Evolutionary conservation across 208 protist genomes (phyloP).

Genomic region (Trypanosoma platydactyli): DNA sequence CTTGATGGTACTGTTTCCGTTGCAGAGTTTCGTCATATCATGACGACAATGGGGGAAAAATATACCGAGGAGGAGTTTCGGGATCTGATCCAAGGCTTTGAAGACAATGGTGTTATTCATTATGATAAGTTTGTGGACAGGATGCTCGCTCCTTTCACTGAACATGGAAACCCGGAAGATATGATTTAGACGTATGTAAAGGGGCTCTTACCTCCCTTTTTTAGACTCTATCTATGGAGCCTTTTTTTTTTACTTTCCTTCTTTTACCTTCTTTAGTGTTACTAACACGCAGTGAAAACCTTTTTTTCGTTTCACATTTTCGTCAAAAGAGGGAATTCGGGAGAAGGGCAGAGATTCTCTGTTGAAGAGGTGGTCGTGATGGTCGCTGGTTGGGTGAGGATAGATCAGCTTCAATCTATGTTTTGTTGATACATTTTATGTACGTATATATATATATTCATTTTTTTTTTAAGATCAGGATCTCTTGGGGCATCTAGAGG

Average conservation of each 20-base stretch:
- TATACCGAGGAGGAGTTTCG: slow-evolving; percentile 94
- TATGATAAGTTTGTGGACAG: slow-evolving; percentile 90
- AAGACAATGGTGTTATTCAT: slow-evolving; percentile 88
- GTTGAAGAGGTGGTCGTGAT: too few relatives aligned
- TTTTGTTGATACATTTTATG: background rate
- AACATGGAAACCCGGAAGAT: slow-evolving; percentile 68
- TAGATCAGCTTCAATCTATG: too few relatives aligned
- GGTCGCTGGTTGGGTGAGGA: background rate
- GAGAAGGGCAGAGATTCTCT: background rate
- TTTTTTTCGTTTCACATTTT: slow-evolving; percentile 8
- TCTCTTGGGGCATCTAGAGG: too few relatives aligned
- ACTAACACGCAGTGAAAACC: background rate
- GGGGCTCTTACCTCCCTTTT: slow-evolving; percentile 3
- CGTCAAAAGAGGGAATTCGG: background rate
- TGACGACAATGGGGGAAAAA: slow-evolving; percentile 97
- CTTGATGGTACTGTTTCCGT: slow-evolving; percentile 94
- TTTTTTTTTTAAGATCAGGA: slow-evolving; percentile 3
- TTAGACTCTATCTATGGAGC: slow-evolving; percentile 1
- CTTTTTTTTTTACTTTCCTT: slow-evolving; percentile 3
- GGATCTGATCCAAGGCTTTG: slow-evolving; percentile 91
- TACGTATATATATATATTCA: slow-evolving; percentile 13
- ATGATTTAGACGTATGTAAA: slow-evolving; percentile 28
- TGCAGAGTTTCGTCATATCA: slow-evolving; percentile 95
- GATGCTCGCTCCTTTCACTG: slow-evolving; percentile 90
- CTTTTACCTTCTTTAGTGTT: background rate